Evolutionary conservation across 371 early-diverging fungal species (phyloP), one percentile per base, ranked within the genome.

Genomic region (Syncephalastrum racemosum): DNA sequence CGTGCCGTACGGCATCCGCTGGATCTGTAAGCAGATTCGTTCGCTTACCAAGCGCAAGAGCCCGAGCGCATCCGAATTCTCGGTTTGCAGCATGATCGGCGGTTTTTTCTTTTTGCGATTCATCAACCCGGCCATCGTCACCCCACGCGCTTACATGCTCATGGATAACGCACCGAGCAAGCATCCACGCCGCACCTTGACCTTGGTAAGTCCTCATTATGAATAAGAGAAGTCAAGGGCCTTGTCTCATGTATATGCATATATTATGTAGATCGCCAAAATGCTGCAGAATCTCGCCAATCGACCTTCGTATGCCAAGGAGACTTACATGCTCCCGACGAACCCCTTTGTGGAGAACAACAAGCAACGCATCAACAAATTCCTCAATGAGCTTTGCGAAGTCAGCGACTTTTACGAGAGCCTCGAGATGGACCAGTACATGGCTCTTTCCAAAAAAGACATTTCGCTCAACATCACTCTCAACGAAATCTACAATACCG

Each of bases 81-180:
- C 90, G 19, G 90, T 95, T 12, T 93, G 94, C 67, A 95, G 96
- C 22, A 80, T 96, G 59, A 95, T 96, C 69, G 98, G 98, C 45
- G 97, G 96, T 4, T 97, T 98, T 70, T 96, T 97, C 75, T 94
- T 98, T 70, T 76, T 98, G 59, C 89, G 98, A n/a, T 96, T 91
- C 73, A 83, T 98, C 60, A 96, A 96, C 67, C 98, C 98, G 15
- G 96, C 98, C 0, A 94, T 98, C 61, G 95, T 98, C 36, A 93
- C 97, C 0, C 96, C 98, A 4, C 85, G 94, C 59, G 90, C 92
- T 4, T 94, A 93, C 76, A 94, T 95, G 94, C 70, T 96, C 40
- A 81, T 94, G n/a, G 94, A 95, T 36, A 81, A 81, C 47, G 82
- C 81, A 24, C 95, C 97, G 4, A 77, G 84, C 24, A 83, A 87